Conservation (phyloP, 2,329 filamentous ascomycete genomes). For the Monilinia polystroma region DNA sequence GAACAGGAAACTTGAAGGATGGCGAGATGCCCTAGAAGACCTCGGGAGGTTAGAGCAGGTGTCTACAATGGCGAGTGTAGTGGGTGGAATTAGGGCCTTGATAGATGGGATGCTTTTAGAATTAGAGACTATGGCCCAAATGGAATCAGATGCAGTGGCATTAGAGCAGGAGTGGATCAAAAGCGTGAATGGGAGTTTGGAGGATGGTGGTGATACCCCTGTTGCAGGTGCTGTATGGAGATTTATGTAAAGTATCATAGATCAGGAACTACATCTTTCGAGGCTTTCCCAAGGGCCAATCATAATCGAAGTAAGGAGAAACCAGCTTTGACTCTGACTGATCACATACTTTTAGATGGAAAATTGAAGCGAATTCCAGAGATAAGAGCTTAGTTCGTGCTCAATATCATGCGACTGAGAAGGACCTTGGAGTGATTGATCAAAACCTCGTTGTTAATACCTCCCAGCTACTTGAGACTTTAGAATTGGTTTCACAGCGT, state of each 20-base stretch:
- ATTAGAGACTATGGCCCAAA: conserved; percentile 59
- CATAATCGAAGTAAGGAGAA: not conserved
- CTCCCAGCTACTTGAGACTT: not conserved
- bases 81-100: conserved; percentile 50
- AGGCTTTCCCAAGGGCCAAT: not conserved
- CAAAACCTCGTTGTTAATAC: not conserved
- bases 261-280: not conserved
- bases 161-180: conserved; percentile 61
- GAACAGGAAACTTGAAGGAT: conserved; percentile 54
- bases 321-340: too few species aligned
- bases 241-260: conserved; percentile 18
- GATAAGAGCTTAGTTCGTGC: not conserved
- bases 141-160: conserved; percentile 57
- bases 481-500: not conserved
- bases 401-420: not conserved
- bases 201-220: conserved; percentile 27
- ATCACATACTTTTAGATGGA: not conserved
- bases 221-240: conserved; percentile 39
- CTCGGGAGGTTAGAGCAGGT: conserved; percentile 43
- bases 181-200: conserved; percentile 45
- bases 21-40: conserved; percentile 50
- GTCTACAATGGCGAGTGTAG: conserved; percentile 49
- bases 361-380: not conserved
- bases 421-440: not conserved
- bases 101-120: conserved; percentile 62